These are phyloP conservation scores for Avena atlantica DNA, from an alignment of 176 grass and related monocot genomes.

Conservation along the genomic window DNA sequence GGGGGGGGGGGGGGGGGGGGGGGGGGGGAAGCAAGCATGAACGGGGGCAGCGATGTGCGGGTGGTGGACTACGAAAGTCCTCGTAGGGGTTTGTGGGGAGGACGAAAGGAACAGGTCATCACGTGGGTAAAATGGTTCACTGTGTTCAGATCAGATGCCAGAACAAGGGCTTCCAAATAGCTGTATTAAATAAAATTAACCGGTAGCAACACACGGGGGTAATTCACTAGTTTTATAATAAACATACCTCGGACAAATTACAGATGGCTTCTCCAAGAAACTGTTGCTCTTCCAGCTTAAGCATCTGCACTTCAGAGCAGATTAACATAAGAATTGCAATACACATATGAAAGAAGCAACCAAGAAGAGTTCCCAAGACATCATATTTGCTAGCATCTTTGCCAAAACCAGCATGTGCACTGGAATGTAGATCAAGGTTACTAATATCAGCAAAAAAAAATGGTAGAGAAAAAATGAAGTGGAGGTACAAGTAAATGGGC, in stretches of 20 bases:
- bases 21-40: too few species aligned
- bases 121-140: too few species aligned
- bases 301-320: conserved; percentile 65
- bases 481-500: background rate
- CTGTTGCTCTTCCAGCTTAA: conserved; percentile 94
- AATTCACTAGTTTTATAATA: background rate
- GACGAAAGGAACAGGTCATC: too few species aligned
- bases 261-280: conserved; percentile 91
- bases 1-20: too few species aligned
- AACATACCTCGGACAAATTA: conserved; percentile 81
- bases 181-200: too few species aligned
- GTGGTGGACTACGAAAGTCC: too few species aligned
- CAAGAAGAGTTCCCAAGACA: conserved; percentile 14
- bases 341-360: conserved; percentile 32
- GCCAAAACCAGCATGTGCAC: conserved; percentile 24
- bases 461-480: background rate
- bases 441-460: conserved; percentile 5
- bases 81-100: too few species aligned
- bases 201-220: too few species aligned
- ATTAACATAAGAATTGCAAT: conserved; percentile 44
- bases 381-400: conserved; percentile 34
- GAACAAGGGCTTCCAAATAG: too few species aligned
- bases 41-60: too few species aligned
- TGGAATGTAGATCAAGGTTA: background rate
- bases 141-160: too few species aligned